Percentiles rank a stretch among this genome's conserved stretches.
phyloP scores from a whole-genome alignment of 441 rosid species.

The Bruguiera hainesii region DNA sequence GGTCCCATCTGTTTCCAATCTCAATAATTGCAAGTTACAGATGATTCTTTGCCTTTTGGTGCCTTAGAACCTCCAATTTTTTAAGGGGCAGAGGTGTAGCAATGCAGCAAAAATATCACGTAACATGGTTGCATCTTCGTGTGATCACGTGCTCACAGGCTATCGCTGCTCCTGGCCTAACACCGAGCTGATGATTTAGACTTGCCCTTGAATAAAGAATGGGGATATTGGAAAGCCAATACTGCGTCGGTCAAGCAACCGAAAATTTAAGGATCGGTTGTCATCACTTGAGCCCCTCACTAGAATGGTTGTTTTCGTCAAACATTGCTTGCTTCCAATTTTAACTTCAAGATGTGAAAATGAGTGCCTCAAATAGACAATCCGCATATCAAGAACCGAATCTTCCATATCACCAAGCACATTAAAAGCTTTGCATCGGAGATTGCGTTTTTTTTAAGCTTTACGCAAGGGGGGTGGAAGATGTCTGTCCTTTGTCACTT shows the following conservation, averaged over 20 bases:
- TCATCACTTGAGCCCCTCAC: conserved; percentile 19
- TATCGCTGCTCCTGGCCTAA: neutral
- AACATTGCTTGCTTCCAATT: conserved; percentile 29
- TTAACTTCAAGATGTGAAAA: conserved; percentile 32
- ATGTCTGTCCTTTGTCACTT: conserved; percentile 48
- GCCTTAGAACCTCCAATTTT: neutral
- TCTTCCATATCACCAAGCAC: conserved; percentile 61
- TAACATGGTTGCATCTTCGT: neutral
- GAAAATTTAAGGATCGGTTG: conserved; percentile 27
- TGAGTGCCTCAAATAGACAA: neutral
- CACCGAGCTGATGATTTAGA: conserved; percentile 19
- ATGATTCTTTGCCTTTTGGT: neutral
- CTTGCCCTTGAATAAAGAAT: conserved; percentile 16
- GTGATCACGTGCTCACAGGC: conserved; percentile 12
- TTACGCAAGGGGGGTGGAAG: conserved; percentile 45
- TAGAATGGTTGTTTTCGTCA: conserved; percentile 26
- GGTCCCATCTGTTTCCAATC: too few species aligned
- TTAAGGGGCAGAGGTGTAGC: neutral
- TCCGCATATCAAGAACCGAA: conserved; percentile 52
- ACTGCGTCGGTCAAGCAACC: conserved; percentile 26
- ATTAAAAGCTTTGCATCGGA: conserved; percentile 54
- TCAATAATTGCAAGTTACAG: too few species aligned
- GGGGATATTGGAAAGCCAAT: conserved; percentile 39
- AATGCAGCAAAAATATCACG: neutral
- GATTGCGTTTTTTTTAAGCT: conserved; percentile 42